phyloP scores from a whole-genome alignment of 1,284 basidiomycete species.

The Athelia psychrophila region DNA sequence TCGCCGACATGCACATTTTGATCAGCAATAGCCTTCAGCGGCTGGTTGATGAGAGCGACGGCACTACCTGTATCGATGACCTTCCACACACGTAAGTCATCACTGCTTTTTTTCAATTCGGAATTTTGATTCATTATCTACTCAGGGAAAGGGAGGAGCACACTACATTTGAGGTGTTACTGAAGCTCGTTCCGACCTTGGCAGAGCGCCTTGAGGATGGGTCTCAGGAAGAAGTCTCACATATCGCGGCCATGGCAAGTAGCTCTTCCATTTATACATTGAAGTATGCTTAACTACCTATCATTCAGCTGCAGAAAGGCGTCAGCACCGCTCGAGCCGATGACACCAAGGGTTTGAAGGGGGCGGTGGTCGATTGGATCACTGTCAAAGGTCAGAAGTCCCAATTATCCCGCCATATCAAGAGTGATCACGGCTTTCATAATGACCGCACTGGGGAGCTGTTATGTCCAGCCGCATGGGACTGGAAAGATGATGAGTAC shows the following conservation, averaged over 20 bases:
- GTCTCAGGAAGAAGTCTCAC: not conserved
- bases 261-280: not conserved
- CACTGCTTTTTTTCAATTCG: not conserved
- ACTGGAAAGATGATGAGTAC: not conserved
- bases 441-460: conserved; percentile 1
- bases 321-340: not conserved
- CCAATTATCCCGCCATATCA: not conserved
- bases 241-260: not conserved
- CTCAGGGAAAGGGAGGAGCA: not conserved
- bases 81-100: not conserved
- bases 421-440: not conserved
- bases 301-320: not conserved
- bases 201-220: not conserved
- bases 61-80: not conserved
- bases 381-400: not conserved
- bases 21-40: not conserved
- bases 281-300: not conserved
- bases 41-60: not conserved
- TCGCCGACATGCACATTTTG: not conserved
- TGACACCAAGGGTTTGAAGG: not conserved
- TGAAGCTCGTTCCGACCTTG: not conserved
- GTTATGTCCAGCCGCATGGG: not conserved
- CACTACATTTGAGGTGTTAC: not conserved
- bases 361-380: not conserved
- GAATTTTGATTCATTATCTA: not conserved